Base-by-base conservation (phyloP, 768 basidiomycete genomes). In the Suillus hirtellus region DNA sequence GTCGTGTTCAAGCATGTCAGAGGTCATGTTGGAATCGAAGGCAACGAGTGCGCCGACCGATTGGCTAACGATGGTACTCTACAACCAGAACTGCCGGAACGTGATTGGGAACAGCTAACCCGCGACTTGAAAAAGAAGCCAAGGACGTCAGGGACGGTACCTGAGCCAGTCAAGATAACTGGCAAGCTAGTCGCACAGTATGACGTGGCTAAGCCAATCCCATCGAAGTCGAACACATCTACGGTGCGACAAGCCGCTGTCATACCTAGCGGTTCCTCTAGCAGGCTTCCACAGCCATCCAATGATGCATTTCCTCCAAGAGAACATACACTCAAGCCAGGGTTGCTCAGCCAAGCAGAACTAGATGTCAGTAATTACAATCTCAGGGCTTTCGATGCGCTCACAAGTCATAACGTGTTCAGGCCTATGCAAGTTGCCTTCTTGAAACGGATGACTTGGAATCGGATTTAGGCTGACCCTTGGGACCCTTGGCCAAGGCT, bases 11-110 rank as follows among this genome's bases (percentile, higher is more conserved):
- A 86, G 66, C 83, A 95, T 68, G 92, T 98, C 62, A 82, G 85
- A 63, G 96, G 89, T 0, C 96, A 97, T 69, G 80, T 78, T 11
- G 94, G 94, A 0, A 79, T 86, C 35, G 77, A 76, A 60, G 96
- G 96, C 1, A 98, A 98, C 71, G 95, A 98, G 60, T 88, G 84
- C 49, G 96, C 96, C 3, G 96, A 98, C 72, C 69, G 65, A 15
- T 81, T 88, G 62, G 93, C 93, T 4, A 89, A 86, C 63, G 38
- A 74, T 6, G 93, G 93, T 3, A 73, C 82, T 11, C 66, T 70
- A 11, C 63, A 80, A 59, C 77, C 80, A 0, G 63, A 49, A 19
- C 63, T 77, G 1, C 69, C 71, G 5, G 90, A 93, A 42, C 80
- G 80, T 53, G 83, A 92, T 66, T 94, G 90, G 91, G 76, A 73